These are phyloP conservation scores for Vigna hirtella DNA, from an alignment of 306 rosid species.

Conservation along the genomic window DNA sequence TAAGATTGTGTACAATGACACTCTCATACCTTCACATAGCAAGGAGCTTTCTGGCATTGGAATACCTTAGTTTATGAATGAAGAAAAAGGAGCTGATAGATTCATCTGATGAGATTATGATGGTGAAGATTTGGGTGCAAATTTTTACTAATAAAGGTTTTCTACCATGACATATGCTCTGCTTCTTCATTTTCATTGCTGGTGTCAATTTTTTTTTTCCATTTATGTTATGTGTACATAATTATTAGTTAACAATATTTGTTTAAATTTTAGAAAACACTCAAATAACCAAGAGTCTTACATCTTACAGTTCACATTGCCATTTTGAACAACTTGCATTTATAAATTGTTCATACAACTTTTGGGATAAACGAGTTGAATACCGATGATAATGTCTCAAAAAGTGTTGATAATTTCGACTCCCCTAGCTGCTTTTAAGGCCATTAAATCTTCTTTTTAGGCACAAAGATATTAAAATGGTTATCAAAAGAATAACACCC, in stretches of 20 bases:
- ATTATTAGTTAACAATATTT: not conserved
- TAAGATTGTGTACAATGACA: not conserved
- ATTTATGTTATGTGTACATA: constrained; percentile 32
- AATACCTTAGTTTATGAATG: constrained; percentile 26
- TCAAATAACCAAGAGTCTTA: too few relatives aligned
- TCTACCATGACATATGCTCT: constrained; percentile 13
- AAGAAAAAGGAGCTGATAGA: constrained; percentile 41
- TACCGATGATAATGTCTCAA: not conserved
- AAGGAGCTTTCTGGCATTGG: not conserved
- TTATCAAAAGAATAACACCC: not conserved
- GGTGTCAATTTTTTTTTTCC: constrained; percentile 24
- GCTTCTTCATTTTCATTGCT: constrained; percentile 15
- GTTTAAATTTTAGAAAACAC: not conserved
- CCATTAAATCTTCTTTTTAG: constrained; percentile 9
- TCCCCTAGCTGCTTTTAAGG: not conserved
- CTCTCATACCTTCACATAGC: not conserved
- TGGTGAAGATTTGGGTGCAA: constrained; percentile 36
- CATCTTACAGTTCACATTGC: not conserved
- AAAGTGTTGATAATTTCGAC: not conserved
- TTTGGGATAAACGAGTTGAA: not conserved
- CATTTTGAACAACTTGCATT: not conserved
- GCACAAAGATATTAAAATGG: constrained; percentile 5
- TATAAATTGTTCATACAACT: not conserved
- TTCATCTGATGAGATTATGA: constrained; percentile 26
- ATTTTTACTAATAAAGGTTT: constrained; percentile 39